Percentiles rank a stretch among this genome's conserved stretches.
Evolutionary conservation across 2,329 filamentous ascomycete species (phyloP).

Genomic region (Diplodia intermedia): DNA sequence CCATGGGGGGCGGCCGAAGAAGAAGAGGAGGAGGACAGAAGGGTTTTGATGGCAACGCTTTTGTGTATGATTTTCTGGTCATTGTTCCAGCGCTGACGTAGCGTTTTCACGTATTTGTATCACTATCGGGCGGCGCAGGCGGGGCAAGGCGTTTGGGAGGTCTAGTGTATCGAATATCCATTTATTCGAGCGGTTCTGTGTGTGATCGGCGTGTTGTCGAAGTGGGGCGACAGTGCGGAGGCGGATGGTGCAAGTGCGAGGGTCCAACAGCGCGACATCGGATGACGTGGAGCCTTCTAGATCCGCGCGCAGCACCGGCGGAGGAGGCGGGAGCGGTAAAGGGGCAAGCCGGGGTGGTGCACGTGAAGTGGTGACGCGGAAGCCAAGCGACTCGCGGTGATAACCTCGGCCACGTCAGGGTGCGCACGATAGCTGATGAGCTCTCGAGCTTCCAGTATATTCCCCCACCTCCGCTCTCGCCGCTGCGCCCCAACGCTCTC

Average conservation of each 20-base stretch:
- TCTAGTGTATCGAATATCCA: slow-evolving; percentile 8
- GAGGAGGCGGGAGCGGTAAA: background rate
- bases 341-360: background rate
- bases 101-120: background rate
- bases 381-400: background rate
- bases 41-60: slow-evolving; percentile 39
- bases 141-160: slow-evolving; percentile 2
- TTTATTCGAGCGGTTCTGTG: background rate
- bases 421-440: slow-evolving; percentile 14
- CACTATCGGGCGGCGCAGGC: background rate
- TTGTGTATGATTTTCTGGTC: background rate
- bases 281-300: slow-evolving; percentile 13
- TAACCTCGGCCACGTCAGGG: slow-evolving; percentile 17
- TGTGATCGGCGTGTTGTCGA: slow-evolving; percentile 11
- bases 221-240: slow-evolving; percentile 7
- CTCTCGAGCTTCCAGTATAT: slow-evolving; percentile 21
- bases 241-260: background rate
- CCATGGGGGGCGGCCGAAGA: slow-evolving; percentile 45
- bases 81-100: background rate
- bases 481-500: background rate
- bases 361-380: slow-evolving; percentile 20
- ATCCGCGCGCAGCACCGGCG: background rate
- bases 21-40: slow-evolving; percentile 45
- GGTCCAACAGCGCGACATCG: slow-evolving; percentile 2
- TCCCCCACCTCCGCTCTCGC: slow-evolving; percentile 23